Evolutionary conservation across 441 rosid genomes (phyloP), one percentile per base, ranked within the genome.

Genomic region (Brassica balearica): DNA sequence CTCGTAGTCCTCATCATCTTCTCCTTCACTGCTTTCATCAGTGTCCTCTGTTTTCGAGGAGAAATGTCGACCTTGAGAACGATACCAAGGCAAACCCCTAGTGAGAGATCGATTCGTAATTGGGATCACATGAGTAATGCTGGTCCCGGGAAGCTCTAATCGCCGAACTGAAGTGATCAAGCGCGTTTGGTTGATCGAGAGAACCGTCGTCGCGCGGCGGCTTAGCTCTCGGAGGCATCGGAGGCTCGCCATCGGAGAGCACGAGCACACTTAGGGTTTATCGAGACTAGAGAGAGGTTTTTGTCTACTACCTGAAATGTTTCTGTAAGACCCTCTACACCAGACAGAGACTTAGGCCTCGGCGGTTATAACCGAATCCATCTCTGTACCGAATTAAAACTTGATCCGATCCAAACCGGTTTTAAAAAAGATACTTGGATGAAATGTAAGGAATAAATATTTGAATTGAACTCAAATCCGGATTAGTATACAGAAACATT

Each of bases 171-270:
- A 78, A 65, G 65, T 66, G 58, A 82, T 60, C 48, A 19, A 61
- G 0, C 79, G 71, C 41, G 68, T 20, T 71, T 72, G 80, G n/a
- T 22, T 72, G 59, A 69, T 17, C 12, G 86, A 72, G 55, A 80
- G 25, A 34, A 84, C 79, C 60, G 88, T 73, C 60, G 81, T 29
- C 14, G 85, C 83, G 22, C 78, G 92, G 72, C 90, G 89, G 79
- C 81, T 72, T 8, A 90, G 77, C 34, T 78, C 81, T 46, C 81
- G 92, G 83, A 94, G 69, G 71, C 90, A 88, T 71, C 97, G 92
- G 70, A 96, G 84, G 70, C 83, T 85, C 82, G 93, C 95, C 97
- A 94, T 94, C 53, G 73, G 81, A 73, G 74, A 71, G 27, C 58
- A 34, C 51, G 38, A 51, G 27, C 60, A 29, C 32, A 32, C 53